Evolutionary conservation across 2,329 filamentous ascomycete species (phyloP), one percentile per base, ranked within the genome.

Genomic region (Lachnellula occidentalis): DNA sequence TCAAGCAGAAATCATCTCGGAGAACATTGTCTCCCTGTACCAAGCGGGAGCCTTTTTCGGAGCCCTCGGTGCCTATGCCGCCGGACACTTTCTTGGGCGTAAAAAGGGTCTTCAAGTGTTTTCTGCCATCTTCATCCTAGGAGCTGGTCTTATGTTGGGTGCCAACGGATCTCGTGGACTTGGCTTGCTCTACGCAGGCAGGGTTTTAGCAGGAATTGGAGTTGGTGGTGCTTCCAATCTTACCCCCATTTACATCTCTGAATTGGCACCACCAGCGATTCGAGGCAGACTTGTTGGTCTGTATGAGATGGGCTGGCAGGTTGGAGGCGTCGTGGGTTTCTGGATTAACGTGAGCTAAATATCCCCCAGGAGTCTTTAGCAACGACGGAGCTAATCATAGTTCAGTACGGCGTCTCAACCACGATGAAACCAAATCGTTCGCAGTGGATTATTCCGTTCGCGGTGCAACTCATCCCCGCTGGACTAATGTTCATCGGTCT

Each of bases 31-130:
- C 48, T 90, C 85, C 21, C 80, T 87, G 48, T 91, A 89, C 72
- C 88, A 92, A 70, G 88, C 88, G 8, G 88, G 88, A 55, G 87
- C 87, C 55, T 92, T 92, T 73, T 92, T 92, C 63, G 88, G 88
- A 49, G 81, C 84, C 11, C 72, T 90, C 36, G 78, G 80, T 55
- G 86, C 83, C 52, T 90, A 87, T 62, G 77, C 74, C 8, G 77
- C 81, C 36, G 82, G 79, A 36, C 82, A 87, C 73, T 87, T 79
- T 67, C 73, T 85, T 56, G 88, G 88, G 21, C 80, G 88, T n/a
- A 81, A 80, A 65, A 78, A 76, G 66, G 84, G 81, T 21, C 74
- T 91, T 2, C 72, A 82, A 56, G 61, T 82, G 47, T 86, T 83
- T 66, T 72, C 77, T 2, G 48, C 78, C 34, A 60, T 91, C 58